Conservation (phyloP, 768 basidiomycete genomes). For the Ephemerocybe angulata region DNA sequence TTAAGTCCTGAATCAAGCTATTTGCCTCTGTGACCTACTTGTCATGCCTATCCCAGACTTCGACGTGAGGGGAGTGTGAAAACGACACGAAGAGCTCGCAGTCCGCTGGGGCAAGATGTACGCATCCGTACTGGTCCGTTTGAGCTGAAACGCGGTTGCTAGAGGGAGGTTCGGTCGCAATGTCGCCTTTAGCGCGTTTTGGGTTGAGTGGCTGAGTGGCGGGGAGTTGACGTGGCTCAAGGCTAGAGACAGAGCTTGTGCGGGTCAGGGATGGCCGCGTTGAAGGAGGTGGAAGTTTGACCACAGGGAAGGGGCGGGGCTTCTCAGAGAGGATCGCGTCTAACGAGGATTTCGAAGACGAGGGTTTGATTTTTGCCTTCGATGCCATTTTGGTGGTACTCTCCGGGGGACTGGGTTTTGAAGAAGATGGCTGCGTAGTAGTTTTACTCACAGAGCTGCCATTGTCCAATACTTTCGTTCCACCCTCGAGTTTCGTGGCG, state of each 20-base stretch:
- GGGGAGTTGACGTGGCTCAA: not conserved
- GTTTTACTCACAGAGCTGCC: not conserved
- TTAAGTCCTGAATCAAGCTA: too few species aligned
- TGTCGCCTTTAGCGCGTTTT: not conserved
- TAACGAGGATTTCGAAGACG: not conserved
- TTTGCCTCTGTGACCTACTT: slow-evolving; percentile 26
- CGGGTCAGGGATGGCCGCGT: too few species aligned
- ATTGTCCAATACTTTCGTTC: not conserved
- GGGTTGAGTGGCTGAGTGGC: not conserved
- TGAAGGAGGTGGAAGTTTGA: too few species aligned
- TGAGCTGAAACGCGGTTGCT: not conserved
- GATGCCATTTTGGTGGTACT: not conserved
- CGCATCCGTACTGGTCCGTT: slow-evolving; percentile 19
- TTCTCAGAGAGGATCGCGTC: not conserved
- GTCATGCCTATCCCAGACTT: slow-evolving; percentile 34
- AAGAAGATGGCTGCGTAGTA: not conserved
- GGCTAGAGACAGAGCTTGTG: not conserved
- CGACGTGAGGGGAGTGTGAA: slow-evolving; percentile 28
- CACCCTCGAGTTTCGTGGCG: not conserved
- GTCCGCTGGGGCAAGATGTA: slow-evolving; percentile 26
- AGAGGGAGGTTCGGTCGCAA: not conserved
- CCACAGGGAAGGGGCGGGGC: too few species aligned
- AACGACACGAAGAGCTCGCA: slow-evolving; percentile 27
- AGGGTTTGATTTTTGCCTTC: not conserved
- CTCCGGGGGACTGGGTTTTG: not conserved